These are phyloP conservation scores for Talaromyces borbonicus DNA, from an alignment of 495 filamentous ascomycete genomes.

Conservation along the genomic window DNA sequence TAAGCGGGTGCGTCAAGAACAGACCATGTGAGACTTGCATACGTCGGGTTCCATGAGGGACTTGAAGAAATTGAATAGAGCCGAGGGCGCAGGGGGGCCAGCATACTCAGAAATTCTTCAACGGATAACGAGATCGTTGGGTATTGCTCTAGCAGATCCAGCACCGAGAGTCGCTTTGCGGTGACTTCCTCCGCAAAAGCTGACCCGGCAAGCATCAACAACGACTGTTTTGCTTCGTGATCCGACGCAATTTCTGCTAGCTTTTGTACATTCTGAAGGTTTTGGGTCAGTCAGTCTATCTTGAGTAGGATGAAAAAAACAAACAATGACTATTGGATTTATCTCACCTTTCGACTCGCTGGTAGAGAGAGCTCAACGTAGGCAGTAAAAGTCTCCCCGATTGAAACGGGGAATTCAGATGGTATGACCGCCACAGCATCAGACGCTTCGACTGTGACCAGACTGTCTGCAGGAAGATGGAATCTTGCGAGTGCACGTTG, in stretches of 20 bases:
- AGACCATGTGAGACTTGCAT: conserved; percentile 56
- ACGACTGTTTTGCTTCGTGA: conserved; percentile 23
- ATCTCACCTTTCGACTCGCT: conserved; percentile 46
- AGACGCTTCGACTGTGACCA: conserved; percentile 29
- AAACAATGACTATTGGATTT: conserved; percentile 16
- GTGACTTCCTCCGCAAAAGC: conserved; percentile 38
- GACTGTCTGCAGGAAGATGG: conserved; percentile 52
- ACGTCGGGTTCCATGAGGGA: conserved; percentile 45
- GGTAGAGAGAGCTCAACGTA: conserved; percentile 68
- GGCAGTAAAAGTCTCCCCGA: conserved; percentile 49
- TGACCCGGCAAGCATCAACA: conserved; percentile 22
- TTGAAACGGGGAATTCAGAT: conserved; percentile 46
- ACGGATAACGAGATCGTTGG: conserved; percentile 47
- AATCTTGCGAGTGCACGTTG: conserved; percentile 43
- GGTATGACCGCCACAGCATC: conserved; percentile 45
- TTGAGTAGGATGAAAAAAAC: neutral
- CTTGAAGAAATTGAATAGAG: conserved; percentile 78
- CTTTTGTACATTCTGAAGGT: conserved; percentile 32
- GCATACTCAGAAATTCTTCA: conserved; percentile 53
- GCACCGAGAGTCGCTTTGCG: conserved; percentile 46
- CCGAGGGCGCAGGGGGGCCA: conserved; percentile 64
- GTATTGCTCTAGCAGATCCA: conserved; percentile 56
- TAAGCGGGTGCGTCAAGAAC: conserved; percentile 31
- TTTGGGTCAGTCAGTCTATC: neutral
- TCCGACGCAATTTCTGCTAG: conserved; percentile 17